Evolutionary conservation across 2,329 filamentous ascomycete genomes (phyloP).

Genomic region (Penicillium sp.): DNA sequence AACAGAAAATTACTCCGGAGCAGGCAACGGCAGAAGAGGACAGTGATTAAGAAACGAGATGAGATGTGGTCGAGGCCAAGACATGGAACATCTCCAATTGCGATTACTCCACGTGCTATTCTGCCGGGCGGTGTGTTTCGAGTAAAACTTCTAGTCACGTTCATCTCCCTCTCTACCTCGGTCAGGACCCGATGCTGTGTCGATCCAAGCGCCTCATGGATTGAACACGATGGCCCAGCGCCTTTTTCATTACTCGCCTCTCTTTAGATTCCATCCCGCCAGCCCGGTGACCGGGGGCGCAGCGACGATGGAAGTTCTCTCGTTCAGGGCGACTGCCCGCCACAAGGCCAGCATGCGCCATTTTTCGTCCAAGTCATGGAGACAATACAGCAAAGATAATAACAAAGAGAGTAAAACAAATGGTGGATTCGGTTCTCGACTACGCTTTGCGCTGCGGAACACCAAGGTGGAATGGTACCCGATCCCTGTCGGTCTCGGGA

Average conservation of each 20-base stretch:
- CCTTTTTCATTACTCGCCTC: slow-evolving; percentile 31
- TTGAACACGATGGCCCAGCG: slow-evolving; percentile 41
- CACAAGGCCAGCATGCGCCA: slow-evolving; percentile 33
- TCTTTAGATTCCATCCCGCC: slow-evolving; percentile 27
- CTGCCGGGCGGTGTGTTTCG: slow-evolving; percentile 22
- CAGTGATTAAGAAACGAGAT: no score
- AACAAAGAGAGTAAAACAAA: slow-evolving; percentile 37
- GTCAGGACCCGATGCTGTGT: slow-evolving; percentile 2
- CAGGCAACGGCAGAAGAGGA: no score
- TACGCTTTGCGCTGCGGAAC: slow-evolving; percentile 62
- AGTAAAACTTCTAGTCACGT: slow-evolving; percentile 13
- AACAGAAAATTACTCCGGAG: no score
- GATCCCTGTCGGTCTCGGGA: slow-evolving; percentile 83
- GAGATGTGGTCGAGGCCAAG: no score
- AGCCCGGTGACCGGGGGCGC: slow-evolving; percentile 25
- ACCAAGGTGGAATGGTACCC: slow-evolving; percentile 85
- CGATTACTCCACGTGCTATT: slow-evolving; percentile 7
- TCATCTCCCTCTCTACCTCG: neutral
- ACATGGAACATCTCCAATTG: no score
- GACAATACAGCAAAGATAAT: slow-evolving; percentile 46
- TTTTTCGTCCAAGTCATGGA: slow-evolving; percentile 48
- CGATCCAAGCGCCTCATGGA: slow-evolving; percentile 26
- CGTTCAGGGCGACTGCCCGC: slow-evolving; percentile 36
- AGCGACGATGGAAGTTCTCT: slow-evolving; percentile 38
- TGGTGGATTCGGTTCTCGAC: slow-evolving; percentile 61